Evolutionary conservation across 805 yeast genomes (phyloP).

Genomic region (Pichia eremophila): DNA sequence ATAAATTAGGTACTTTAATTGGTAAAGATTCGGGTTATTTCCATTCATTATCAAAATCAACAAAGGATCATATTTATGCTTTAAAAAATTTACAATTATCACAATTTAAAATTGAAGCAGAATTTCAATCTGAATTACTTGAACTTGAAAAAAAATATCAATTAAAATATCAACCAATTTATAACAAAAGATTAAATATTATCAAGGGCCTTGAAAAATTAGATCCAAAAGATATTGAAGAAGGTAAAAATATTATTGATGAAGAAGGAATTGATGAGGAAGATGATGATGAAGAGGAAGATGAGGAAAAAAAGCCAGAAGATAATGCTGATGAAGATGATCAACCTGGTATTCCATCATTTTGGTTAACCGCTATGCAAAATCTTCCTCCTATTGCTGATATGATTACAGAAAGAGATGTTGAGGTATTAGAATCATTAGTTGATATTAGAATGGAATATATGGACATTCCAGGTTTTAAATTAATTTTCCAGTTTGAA

Average conservation of each 20-base stretch:
- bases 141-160: slow-evolving; percentile 77
- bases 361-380: slow-evolving; percentile 94
- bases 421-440: slow-evolving; percentile 66
- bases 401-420: slow-evolving; percentile 81
- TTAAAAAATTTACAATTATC: slow-evolving; percentile 73
- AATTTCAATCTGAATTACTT: slow-evolving; percentile 82
- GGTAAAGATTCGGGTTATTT: slow-evolving; percentile 87
- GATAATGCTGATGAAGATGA: slow-evolving; percentile 30
- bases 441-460: slow-evolving; percentile 70
- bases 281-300: slow-evolving; percentile 34
- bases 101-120: slow-evolving; percentile 77
- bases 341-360: slow-evolving; percentile 73
- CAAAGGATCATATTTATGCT: slow-evolving; percentile 70
- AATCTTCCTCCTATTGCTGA: slow-evolving; percentile 75
- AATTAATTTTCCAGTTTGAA: slow-evolving; percentile 71
- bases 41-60: slow-evolving; percentile 58
- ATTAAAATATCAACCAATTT: slow-evolving; percentile 65
- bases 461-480: slow-evolving; percentile 79
- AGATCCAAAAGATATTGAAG: slow-evolving; percentile 53
- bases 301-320: slow-evolving; percentile 31
- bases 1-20: slow-evolving; percentile 71
- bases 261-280: slow-evolving; percentile 28
- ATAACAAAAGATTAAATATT: slow-evolving; percentile 61
- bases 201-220: slow-evolving; percentile 72
- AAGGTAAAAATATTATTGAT: slow-evolving; percentile 38